These are phyloP conservation scores for Thuidium tamariscinum DNA, from an alignment of 225 moss, liverwort and hornwort species.

Conservation along the genomic window DNA sequence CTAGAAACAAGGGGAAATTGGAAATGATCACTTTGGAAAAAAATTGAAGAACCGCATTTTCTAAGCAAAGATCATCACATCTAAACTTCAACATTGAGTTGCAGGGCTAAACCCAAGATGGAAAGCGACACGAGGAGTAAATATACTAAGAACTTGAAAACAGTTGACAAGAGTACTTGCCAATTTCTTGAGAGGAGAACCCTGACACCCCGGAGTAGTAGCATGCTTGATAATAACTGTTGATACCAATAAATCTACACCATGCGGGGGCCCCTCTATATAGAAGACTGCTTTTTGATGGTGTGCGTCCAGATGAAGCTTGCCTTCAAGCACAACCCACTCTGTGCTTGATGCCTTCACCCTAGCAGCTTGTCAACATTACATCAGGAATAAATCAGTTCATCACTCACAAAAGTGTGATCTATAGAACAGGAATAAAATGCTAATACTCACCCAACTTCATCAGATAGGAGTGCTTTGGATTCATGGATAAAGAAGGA, in stretches of 20 bases:
- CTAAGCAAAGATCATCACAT: neutral
- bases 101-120: neutral
- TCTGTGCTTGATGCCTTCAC: constrained; percentile 43
- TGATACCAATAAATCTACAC: constrained; percentile 65
- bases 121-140: neutral
- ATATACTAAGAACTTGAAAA: neutral
- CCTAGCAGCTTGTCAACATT: constrained; percentile 19
- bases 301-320: constrained; percentile 34
- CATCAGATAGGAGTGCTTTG: neutral
- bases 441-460: neutral
- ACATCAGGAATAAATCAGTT: neutral
- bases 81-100: neutral
- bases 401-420: neutral
- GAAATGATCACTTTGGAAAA: neutral
- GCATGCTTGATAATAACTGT: constrained; percentile 47
- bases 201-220: neutral
- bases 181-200: constrained; percentile 19
- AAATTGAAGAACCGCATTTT: neutral
- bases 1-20: neutral
- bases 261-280: constrained; percentile 63
- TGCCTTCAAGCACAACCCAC: constrained; percentile 65
- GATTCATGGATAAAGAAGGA: neutral
- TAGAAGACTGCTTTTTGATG: constrained; percentile 59
- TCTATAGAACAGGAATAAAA: neutral
- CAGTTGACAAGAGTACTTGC: neutral